Evolutionary conservation across 106 monocot genomes (phyloP).

Genomic region (Agapanthus africanus): DNA sequence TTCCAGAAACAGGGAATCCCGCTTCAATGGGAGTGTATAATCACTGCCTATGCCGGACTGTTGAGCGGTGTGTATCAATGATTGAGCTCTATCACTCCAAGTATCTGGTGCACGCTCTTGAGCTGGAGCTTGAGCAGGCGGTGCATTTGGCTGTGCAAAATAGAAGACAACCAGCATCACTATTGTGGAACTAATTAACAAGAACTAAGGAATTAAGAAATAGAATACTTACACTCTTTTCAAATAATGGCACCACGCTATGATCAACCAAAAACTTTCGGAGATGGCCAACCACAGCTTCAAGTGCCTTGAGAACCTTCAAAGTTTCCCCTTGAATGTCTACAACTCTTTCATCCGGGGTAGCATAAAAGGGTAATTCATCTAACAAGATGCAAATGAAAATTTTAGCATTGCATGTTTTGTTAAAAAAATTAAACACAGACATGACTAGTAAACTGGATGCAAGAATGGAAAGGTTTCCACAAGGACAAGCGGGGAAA

Average conservation of each 20-base stretch:
- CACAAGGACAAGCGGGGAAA: no score
- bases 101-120: slow-evolving; percentile 41
- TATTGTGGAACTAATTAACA: slow-evolving; percentile 2
- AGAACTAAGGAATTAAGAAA: neutral
- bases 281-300: slow-evolving; percentile 62
- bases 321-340: slow-evolving; percentile 77
- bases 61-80: slow-evolving; percentile 20
- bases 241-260: slow-evolving; percentile 76
- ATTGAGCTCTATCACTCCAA: slow-evolving; percentile 32
- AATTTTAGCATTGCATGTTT: neutral
- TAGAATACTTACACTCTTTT: slow-evolving; percentile 60
- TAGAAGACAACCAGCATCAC: neutral
- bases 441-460: slow-evolving; percentile 6
- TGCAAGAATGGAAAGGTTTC: no score
- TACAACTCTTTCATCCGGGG: slow-evolving; percentile 66
- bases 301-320: slow-evolving; percentile 75
- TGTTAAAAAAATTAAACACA: neutral
- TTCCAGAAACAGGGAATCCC: slow-evolving; percentile 56
- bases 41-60: slow-evolving; percentile 38
- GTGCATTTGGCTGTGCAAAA: slow-evolving; percentile 2
- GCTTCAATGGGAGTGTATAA: slow-evolving; percentile 42
- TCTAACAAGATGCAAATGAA: slow-evolving; percentile 25
- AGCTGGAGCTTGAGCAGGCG: slow-evolving; percentile 18
- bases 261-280: slow-evolving; percentile 92
- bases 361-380: slow-evolving; percentile 64